A percentile compares a stretch with the other conserved stretches of the same genome.
Evolutionary conservation across 176 grass and related monocot genomes (phyloP).

Genomic region (Saccharum officinarum): DNA sequence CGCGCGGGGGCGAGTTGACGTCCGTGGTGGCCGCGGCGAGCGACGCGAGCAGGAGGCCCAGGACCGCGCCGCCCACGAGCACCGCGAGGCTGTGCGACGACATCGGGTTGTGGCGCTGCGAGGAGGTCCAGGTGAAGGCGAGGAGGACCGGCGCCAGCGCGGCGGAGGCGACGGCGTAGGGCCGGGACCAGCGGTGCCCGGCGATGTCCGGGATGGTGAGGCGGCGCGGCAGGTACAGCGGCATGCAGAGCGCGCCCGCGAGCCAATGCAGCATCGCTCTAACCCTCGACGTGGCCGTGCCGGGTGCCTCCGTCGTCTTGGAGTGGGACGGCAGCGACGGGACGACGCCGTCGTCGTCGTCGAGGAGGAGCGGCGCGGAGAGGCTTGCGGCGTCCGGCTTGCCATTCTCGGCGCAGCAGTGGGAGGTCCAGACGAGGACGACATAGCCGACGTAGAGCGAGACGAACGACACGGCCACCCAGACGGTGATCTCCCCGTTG

Average conservation of each 20-base stretch:
- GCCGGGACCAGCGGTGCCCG: slow-evolving; percentile 51
- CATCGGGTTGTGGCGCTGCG: neutral
- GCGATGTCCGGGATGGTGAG: slow-evolving; percentile 89
- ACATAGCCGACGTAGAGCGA: slow-evolving; percentile 73
- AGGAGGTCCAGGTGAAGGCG: slow-evolving; percentile 48
- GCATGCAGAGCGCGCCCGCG: slow-evolving; percentile 44
- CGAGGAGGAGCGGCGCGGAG: slow-evolving; percentile 53
- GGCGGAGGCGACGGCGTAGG: slow-evolving; percentile 52
- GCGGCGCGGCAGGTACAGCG: slow-evolving; percentile 74
- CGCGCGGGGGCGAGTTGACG: neutral
- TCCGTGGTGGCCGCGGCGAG: slow-evolving; percentile 46
- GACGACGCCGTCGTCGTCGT: neutral
- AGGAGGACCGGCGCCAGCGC: slow-evolving; percentile 60
- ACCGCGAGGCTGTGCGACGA: neutral
- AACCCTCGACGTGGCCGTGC: neutral
- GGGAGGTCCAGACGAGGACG: slow-evolving; percentile 67
- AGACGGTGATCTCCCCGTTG: slow-evolving; percentile 59
- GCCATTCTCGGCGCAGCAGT: slow-evolving; percentile 49
- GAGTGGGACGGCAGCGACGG: slow-evolving; percentile 27
- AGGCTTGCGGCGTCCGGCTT: slow-evolving; percentile 25
- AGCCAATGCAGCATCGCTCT: slow-evolving; percentile 18
- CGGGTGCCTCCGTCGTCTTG: neutral
- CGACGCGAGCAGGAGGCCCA: slow-evolving; percentile 28
- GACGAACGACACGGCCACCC: slow-evolving; percentile 68
- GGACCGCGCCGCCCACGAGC: slow-evolving; percentile 9